Evolutionary conservation across 176 grass and related monocot genomes (phyloP).

Genomic region (Hyparrhenia diplandra): DNA sequence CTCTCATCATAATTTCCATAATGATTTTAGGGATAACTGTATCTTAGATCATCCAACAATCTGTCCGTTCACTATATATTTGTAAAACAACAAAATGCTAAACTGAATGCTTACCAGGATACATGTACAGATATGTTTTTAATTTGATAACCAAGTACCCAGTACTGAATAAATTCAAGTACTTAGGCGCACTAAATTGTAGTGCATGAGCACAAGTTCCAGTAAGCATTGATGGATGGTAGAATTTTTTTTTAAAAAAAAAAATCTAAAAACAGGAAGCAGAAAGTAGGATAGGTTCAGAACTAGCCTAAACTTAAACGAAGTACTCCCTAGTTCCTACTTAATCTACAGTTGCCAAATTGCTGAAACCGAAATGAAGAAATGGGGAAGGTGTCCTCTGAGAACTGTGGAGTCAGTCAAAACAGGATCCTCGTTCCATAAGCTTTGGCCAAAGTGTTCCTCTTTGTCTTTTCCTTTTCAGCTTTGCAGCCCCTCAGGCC

Average conservation of each 20-base stretch:
- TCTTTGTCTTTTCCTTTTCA: slow-evolving; percentile 69
- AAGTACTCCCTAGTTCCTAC: neutral
- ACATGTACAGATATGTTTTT: neutral
- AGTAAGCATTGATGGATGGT: neutral
- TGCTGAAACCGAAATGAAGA: slow-evolving; percentile 5
- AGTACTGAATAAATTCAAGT: neutral
- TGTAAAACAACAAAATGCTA: too few species aligned
- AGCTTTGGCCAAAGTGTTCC: slow-evolving; percentile 46
- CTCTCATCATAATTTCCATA: neutral
- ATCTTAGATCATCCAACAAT: neutral
- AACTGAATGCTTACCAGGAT: neutral
- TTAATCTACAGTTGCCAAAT: slow-evolving; percentile 6
- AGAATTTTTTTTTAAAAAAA: neutral
- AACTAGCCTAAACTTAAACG: neutral
- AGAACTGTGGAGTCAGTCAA: slow-evolving; percentile 58
- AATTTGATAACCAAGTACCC: neutral
- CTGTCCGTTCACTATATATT: neutral
- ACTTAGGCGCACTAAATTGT: neutral
- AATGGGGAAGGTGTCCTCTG: neutral
- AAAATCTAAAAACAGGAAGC: neutral
- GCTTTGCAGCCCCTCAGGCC: slow-evolving; percentile 56
- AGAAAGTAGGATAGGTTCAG: neutral
- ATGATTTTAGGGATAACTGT: neutral
- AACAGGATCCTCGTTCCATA: slow-evolving; percentile 44
- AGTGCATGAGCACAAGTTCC: too few species aligned